These are phyloP conservation scores for Meira nashicola DNA, from an alignment of 1,284 basidiomycete genomes.

Conservation along the genomic window DNA sequence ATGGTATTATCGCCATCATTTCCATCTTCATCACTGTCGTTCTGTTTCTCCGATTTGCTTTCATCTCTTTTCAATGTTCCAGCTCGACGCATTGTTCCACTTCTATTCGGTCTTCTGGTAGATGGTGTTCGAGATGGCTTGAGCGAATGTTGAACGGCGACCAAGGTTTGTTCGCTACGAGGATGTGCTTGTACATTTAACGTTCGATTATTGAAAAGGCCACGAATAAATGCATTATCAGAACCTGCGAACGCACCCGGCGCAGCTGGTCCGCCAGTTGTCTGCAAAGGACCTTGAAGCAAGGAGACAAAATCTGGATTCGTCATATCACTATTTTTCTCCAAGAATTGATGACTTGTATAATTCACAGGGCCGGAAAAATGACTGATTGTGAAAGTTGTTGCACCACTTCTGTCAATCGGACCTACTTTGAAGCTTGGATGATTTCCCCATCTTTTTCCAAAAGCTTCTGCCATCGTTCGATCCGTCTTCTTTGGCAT, in stretches of 20 bases:
- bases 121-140: slow-evolving; percentile 90
- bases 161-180: slow-evolving; percentile 85
- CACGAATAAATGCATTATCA: slow-evolving; percentile 71
- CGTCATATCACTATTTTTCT: slow-evolving; percentile 79
- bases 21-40: slow-evolving; percentile 53
- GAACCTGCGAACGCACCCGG: slow-evolving; percentile 34
- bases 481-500: slow-evolving; percentile 84
- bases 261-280: slow-evolving; percentile 40
- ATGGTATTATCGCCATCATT: slow-evolving; percentile 23
- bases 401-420: slow-evolving; percentile 67
- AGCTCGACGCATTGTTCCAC: slow-evolving; percentile 31
- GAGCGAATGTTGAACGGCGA: slow-evolving; percentile 83
- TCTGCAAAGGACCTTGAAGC: slow-evolving; percentile 63
- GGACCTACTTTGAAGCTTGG: slow-evolving; percentile 64
- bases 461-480: slow-evolving; percentile 89
- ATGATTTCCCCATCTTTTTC: slow-evolving; percentile 90
- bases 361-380: slow-evolving; percentile 88
- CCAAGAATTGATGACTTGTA: slow-evolving; percentile 80
- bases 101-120: slow-evolving; percentile 24
- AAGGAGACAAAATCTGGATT: slow-evolving; percentile 90
- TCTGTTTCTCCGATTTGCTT: slow-evolving; percentile 53
- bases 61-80: slow-evolving; percentile 59
- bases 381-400: slow-evolving; percentile 86
- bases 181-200: slow-evolving; percentile 87
- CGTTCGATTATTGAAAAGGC: slow-evolving; percentile 78